phyloP scores from a whole-genome alignment of 1,139 yeast species.

The Hansenula lynferdii region DNA sequence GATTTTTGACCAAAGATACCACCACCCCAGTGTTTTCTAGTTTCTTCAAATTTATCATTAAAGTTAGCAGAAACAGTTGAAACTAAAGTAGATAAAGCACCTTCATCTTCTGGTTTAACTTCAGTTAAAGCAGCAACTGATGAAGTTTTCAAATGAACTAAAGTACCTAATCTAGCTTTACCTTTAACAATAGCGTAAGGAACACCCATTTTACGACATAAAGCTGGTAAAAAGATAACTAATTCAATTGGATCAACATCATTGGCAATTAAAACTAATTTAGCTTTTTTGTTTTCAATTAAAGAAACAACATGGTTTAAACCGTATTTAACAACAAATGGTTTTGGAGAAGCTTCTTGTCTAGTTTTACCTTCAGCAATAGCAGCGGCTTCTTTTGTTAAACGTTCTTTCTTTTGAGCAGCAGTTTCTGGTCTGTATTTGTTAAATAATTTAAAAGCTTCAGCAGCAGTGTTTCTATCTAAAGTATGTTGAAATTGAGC shows the following conservation, averaged over 20 bases:
- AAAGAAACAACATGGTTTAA: constrained; percentile 97
- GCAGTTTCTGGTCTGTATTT: constrained; percentile 98
- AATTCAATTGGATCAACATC: constrained; percentile 99
- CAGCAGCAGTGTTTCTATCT: constrained; percentile 98
- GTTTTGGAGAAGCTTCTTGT: constrained; percentile 94
- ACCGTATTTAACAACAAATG: constrained; percentile 95
- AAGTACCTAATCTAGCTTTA: constrained; percentile 97
- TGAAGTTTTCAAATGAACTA: constrained; percentile 94
- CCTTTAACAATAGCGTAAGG: constrained; percentile 98
- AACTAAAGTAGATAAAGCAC: constrained; percentile 86
- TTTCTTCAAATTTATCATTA: constrained; percentile 87
- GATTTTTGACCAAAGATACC: constrained; percentile 97
- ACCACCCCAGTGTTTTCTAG: constrained; percentile 99
- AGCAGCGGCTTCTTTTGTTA: constrained; percentile 98
- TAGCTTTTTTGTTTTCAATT: constrained; percentile 97
- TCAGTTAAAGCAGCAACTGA: constrained; percentile 96
- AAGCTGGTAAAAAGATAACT: constrained; percentile 95
- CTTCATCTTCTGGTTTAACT: constrained; percentile 88
- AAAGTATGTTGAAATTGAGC: constrained; percentile 93
- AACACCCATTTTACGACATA: constrained; percentile 98
- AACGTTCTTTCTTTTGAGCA: constrained; percentile 98
- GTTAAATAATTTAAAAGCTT: constrained; percentile 94
- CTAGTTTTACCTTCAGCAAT: constrained; percentile 96
- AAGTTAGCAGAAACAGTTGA: constrained; percentile 93
- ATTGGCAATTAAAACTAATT: constrained; percentile 93